Evolutionary conservation across 768 basidiomycete species (phyloP).

Genomic region (Suillus luteus): DNA sequence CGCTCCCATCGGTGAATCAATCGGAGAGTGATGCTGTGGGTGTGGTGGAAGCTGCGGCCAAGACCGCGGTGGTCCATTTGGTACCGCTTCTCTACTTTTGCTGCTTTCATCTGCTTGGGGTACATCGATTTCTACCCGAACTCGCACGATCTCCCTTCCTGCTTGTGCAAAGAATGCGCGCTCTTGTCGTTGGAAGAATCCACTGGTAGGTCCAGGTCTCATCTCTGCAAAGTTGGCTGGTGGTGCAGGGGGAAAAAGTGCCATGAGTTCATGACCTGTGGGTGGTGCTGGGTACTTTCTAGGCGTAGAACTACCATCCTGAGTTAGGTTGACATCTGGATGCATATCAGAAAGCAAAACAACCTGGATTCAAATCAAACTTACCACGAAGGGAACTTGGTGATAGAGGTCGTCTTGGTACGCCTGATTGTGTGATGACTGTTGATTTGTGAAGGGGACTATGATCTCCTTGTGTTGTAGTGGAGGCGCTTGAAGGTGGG

Average conservation of each 20-base stretch:
- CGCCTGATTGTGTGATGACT: constrained; percentile 31
- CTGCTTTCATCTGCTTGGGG: constrained; percentile 31
- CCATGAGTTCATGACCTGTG: constrained; percentile 84
- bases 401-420: constrained; percentile 58
- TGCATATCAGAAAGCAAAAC: constrained; percentile 18
- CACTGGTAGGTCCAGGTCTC: constrained; percentile 65
- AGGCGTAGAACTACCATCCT: constrained; percentile 47
- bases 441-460: constrained; percentile 35
- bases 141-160: constrained; percentile 75
- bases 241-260: constrained; percentile 73
- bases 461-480: constrained; percentile 47
- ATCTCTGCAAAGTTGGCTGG: constrained; percentile 58
- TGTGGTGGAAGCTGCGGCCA: constrained; percentile 36
- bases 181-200: constrained; percentile 75
- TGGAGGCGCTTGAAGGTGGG: constrained; percentile 53
- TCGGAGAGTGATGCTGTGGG: constrained; percentile 32
- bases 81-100: constrained; percentile 24
- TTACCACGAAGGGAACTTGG: constrained; percentile 64
- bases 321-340: constrained; percentile 66
- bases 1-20: constrained; percentile 35
- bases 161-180: constrained; percentile 81
- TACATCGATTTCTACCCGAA: constrained; percentile 70
- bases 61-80: constrained; percentile 22
- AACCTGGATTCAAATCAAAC: constrained; percentile 8
- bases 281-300: constrained; percentile 75